Percentiles rank a stretch among this genome's conserved stretches.
phyloP scores from a whole-genome alignment of 1,139 yeast genomes.

The Blastobotrys proliferans region DNA sequence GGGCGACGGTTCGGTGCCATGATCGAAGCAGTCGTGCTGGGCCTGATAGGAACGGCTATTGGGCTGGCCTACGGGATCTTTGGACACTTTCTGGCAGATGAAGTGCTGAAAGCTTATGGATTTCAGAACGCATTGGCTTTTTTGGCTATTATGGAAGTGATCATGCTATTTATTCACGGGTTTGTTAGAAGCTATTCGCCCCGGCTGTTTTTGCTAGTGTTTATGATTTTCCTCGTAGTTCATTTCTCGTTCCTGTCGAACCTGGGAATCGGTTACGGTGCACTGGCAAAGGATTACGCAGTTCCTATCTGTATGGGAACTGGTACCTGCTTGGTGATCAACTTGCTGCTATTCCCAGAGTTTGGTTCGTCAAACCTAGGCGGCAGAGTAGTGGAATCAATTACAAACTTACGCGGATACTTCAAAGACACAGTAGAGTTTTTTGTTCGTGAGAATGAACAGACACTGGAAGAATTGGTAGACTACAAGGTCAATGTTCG shows the following conservation, averaged over 20 bases:
- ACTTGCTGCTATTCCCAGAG: conserved; percentile 45
- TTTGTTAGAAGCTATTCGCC: conserved; percentile 47
- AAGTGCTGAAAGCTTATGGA: conserved; percentile 23
- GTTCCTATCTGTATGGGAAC: conserved; percentile 45
- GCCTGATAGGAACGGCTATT: conserved; percentile 40
- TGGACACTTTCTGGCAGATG: conserved; percentile 41
- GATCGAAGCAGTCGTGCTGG: conserved; percentile 41
- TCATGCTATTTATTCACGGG: conserved; percentile 46
- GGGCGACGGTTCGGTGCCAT: conserved; percentile 48
- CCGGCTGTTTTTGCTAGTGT: conserved; percentile 43
- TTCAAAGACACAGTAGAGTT: conserved; percentile 39
- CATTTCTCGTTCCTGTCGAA: conserved; percentile 45
- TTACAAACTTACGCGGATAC: conserved; percentile 41
- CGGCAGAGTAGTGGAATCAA: conserved; percentile 38
- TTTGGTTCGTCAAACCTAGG: conserved; percentile 50
- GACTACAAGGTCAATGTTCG: conserved; percentile 31
- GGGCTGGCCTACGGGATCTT: conserved; percentile 43
- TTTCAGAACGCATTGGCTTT: conserved; percentile 40
- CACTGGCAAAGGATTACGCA: conserved; percentile 37
- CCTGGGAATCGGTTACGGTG: conserved; percentile 31
- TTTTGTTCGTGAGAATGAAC: conserved; percentile 33
- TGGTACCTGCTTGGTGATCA: conserved; percentile 41
- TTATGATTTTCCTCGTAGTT: conserved; percentile 44
- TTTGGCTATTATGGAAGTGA: conserved; percentile 42
- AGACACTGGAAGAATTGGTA: conserved; percentile 17